Percentiles rank a stretch among this genome's conserved stretches.
Evolutionary conservation across 2,329 filamentous ascomycete species (phyloP).

Genomic region (Amphichorda felina): DNA sequence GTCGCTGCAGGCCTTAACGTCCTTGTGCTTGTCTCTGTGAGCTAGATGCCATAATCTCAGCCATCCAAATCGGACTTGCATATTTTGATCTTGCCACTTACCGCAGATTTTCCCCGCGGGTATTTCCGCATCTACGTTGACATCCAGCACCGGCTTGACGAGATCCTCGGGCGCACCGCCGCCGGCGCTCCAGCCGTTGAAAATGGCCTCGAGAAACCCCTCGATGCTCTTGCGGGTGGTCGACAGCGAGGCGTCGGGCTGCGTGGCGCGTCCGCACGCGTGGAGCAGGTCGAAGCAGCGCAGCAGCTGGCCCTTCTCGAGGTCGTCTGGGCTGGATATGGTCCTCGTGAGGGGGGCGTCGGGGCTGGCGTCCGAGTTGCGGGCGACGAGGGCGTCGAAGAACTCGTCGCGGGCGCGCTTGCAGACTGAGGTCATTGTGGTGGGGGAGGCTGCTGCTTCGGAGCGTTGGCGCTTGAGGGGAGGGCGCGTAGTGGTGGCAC

Average conservation of each 20-base stretch:
- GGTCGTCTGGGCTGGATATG: slow-evolving; percentile 12
- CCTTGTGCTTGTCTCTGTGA: slow-evolving; percentile 8
- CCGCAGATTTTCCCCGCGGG: slow-evolving; percentile 15
- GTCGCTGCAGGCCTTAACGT: slow-evolving; percentile 7
- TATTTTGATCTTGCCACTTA: too few species aligned
- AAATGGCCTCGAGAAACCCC: slow-evolving; percentile 17
- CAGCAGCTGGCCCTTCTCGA: slow-evolving; percentile 14
- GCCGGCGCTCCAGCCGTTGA: slow-evolving; percentile 11
- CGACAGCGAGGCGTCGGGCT: slow-evolving; percentile 8
- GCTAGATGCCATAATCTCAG: too few species aligned
- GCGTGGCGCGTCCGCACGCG: slow-evolving; percentile 15
- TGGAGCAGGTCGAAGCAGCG: slow-evolving; percentile 19
- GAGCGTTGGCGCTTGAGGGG: not conserved
- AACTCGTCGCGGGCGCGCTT: not conserved
- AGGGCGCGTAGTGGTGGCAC: not conserved
- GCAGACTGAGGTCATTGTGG: not conserved
- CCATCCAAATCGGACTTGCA: too few species aligned
- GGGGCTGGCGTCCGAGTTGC: slow-evolving; percentile 5
- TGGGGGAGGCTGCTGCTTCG: not conserved
- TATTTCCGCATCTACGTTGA: slow-evolving; percentile 14
- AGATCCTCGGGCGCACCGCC: slow-evolving; percentile 1
- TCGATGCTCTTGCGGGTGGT: slow-evolving; percentile 17
- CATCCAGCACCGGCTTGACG: slow-evolving; percentile 14
- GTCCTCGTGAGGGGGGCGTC: slow-evolving; percentile 3
- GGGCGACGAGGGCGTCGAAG: slow-evolving; percentile 6